These are phyloP conservation scores for Penicillium aurantiogriseum DNA, from an alignment of 2,329 filamentous ascomycete species.

Conservation along the genomic window DNA sequence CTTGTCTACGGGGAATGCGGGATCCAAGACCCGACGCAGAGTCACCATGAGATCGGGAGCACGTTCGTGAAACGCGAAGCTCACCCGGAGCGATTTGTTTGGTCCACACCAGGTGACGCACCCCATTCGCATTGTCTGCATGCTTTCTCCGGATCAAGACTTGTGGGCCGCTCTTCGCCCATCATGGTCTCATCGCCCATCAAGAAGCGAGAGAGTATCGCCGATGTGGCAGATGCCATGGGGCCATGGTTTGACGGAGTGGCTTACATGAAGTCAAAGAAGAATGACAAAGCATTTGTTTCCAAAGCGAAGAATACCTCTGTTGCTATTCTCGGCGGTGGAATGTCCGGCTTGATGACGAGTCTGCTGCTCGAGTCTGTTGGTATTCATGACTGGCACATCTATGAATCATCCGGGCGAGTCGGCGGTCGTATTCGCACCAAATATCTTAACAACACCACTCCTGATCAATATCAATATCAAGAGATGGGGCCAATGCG, in stretches of 20 bases:
- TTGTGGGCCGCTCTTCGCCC: constrained; percentile 25
- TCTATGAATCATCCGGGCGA: constrained; percentile 44
- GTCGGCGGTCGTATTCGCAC: constrained; percentile 48
- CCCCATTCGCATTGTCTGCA: constrained; percentile 35
- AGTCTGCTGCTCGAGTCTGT: constrained; percentile 46
- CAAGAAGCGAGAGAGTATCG: constrained; percentile 27
- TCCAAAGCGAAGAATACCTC: constrained; percentile 34
- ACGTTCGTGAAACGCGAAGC: constrained; percentile 40
- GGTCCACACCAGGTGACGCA: constrained; percentile 34
- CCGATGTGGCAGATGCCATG: constrained; percentile 37
- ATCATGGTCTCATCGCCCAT: constrained; percentile 19
- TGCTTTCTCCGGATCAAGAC: constrained; percentile 30
- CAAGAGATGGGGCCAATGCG: constrained; percentile 49
- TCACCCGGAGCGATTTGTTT: constrained; percentile 47
- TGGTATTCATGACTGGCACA: constrained; percentile 48
- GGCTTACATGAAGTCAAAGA: constrained; percentile 35
- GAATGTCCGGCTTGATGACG: constrained; percentile 39
- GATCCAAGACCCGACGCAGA: constrained; percentile 33
- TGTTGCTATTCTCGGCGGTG: constrained; percentile 41
- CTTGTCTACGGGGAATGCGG: constrained; percentile 49
- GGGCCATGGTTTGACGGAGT: constrained; percentile 45
- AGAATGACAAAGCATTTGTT: constrained; percentile 25
- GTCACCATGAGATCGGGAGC: constrained; percentile 47
- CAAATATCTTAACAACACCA: constrained; percentile 42
- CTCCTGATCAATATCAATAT: constrained; percentile 37